phyloP scores from a whole-genome alignment of 2,329 filamentous ascomycete species.

The Colletotrichum lindemuthianum region DNA sequence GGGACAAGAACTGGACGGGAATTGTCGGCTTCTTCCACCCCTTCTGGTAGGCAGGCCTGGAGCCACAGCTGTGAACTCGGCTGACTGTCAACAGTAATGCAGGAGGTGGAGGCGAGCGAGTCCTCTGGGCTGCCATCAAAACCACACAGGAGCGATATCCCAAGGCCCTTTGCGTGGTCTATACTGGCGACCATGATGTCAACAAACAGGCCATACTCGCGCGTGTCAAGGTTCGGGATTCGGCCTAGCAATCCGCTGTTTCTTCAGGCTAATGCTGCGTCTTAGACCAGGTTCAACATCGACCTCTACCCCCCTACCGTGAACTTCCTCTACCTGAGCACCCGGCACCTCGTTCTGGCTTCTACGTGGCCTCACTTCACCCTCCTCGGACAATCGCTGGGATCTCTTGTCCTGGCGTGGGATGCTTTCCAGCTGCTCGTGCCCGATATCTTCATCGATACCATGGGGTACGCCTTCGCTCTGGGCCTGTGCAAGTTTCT shows the following conservation, averaged over 20 bases:
- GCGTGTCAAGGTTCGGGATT: constrained; percentile 72
- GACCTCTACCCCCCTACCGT: constrained; percentile 83
- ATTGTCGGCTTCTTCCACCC: constrained; percentile 97
- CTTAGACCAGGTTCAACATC: constrained; percentile 89
- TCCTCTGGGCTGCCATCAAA: constrained; percentile 94
- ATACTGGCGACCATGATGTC: constrained; percentile 93
- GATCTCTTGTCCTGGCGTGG: constrained; percentile 86
- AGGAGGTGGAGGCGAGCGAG: constrained; percentile 92
- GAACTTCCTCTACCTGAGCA: constrained; percentile 90
- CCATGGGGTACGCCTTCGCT: constrained; percentile 96
- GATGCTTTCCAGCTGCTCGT: constrained; percentile 93
- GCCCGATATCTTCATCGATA: constrained; percentile 95
- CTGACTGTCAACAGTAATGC: constrained; percentile 74
- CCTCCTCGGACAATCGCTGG: constrained; percentile 90
- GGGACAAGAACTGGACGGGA: constrained; percentile 75
- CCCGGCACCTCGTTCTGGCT: constrained; percentile 84
- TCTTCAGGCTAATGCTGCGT: constrained; percentile 14
- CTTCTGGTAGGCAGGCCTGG: constrained; percentile 76
- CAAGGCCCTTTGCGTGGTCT: constrained; percentile 88
- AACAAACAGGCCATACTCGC: constrained; percentile 82
- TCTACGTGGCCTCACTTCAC: constrained; percentile 93
- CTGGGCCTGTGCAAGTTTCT: constrained; percentile 84
- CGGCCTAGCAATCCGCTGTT: constrained; percentile 28
- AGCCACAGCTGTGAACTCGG: not conserved
- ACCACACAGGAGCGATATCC: constrained; percentile 92